A percentile compares a stretch with the other conserved stretches of the same genome.
These are phyloP conservation scores for Verticillium alfalfae DNA, from an alignment of 2,329 filamentous ascomycete species.

Conservation along the genomic window DNA sequence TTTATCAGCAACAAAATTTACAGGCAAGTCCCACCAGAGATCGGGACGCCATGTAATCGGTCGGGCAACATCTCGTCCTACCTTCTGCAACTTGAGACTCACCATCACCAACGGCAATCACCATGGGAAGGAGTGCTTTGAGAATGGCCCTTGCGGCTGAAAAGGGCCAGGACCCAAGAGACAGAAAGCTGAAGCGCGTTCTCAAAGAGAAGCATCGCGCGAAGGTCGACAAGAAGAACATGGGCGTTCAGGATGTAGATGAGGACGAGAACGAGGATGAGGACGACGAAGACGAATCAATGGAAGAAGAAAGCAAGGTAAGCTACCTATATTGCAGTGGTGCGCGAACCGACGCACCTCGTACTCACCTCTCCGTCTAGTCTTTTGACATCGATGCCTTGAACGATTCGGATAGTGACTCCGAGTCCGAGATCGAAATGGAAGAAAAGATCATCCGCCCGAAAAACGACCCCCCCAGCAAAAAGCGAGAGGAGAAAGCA, in stretches of 20 bases:
- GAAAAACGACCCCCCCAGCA: conserved; percentile 24
- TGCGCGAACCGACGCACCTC: conserved; percentile 5
- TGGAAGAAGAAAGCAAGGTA: conserved; percentile 14
- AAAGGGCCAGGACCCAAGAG: conserved; percentile 48
- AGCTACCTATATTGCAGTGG: not conserved
- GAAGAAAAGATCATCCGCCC: conserved; percentile 62
- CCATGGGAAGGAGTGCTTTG: conserved; percentile 42
- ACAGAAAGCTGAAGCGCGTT: conserved; percentile 43
- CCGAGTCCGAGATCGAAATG: conserved; percentile 70
- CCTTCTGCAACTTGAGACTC: not conserved
- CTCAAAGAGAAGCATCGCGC: conserved; percentile 36
- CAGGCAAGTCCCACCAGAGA: not conserved
- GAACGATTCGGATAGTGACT: conserved; percentile 54
- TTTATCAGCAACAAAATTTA: conserved; percentile 2
- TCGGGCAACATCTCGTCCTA: not conserved
- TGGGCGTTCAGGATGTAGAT: conserved; percentile 17
- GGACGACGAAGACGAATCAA: conserved; percentile 22
- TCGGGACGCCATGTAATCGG: not conserved
- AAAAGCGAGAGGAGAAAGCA: conserved; percentile 36
- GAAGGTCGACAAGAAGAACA: conserved; percentile 23
- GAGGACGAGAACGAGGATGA: conserved; percentile 23
- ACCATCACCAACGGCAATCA: conserved; percentile 5
- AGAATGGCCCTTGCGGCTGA: conserved; percentile 50
- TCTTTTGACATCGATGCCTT: conserved; percentile 50
- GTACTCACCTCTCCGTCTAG: conserved; percentile 5